A percentile compares a stretch with the other conserved stretches of the same genome.
Conservation (phyloP, 31 red algal species). For the Odonthalia washingtoniensis region DNA sequence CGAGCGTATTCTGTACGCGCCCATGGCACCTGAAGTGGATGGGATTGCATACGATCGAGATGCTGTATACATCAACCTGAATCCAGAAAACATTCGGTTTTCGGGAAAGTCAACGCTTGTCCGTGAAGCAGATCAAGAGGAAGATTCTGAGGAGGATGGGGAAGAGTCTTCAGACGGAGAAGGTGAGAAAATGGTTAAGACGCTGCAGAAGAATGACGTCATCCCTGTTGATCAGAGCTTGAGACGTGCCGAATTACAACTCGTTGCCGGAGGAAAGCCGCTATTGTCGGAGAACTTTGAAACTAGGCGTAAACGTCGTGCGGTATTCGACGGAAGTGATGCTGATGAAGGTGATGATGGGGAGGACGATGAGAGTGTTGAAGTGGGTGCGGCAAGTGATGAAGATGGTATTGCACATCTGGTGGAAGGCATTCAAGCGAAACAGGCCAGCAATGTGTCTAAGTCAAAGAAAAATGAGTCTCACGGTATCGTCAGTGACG, state of each 20-base stretch:
- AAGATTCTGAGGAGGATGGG: conserved; percentile 25
- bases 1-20: conserved; percentile 93
- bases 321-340: conserved; percentile 12
- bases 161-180: conserved; percentile 82
- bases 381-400: neutral
- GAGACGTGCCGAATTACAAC: conserved; percentile 53
- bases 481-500: conserved; percentile 7
- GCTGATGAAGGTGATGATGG: conserved; percentile 8
- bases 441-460: neutral
- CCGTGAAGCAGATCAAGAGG: conserved; percentile 26
- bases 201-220: conserved; percentile 71
- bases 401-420: neutral
- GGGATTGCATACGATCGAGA: conserved; percentile 96
- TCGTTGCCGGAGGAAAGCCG: conserved; percentile 60
- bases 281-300: conserved; percentile 68
- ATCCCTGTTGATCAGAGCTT: conserved; percentile 77
- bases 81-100: conserved; percentile 77
- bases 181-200: conserved; percentile 93
- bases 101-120: conserved; percentile 47
- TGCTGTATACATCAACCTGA: conserved; percentile 94
- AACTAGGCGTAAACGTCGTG: conserved; percentile 33
- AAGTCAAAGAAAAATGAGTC: neutral
- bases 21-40: conserved; percentile 95
- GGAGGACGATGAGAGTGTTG: conserved; percentile 11
- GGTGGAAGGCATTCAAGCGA: neutral